Evolutionary conservation across 1,284 basidiomycete species (phyloP).

Genomic region (Cryptococcus hybrid): DNA sequence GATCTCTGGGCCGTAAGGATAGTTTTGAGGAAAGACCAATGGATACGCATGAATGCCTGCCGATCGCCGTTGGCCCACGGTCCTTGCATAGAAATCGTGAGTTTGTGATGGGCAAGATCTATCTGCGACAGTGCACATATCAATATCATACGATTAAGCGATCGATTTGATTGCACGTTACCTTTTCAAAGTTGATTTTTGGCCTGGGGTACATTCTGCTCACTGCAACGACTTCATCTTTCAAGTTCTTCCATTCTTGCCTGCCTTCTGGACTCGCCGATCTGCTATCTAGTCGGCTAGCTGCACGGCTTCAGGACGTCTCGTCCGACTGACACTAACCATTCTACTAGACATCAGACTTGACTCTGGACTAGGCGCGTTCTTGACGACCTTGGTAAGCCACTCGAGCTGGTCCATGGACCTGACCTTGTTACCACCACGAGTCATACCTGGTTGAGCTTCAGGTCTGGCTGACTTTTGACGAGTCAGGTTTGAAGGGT

Average conservation of each 20-base stretch:
- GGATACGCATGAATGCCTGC: slow-evolving; percentile 65
- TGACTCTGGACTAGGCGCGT: slow-evolving; percentile 26
- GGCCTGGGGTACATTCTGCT: slow-evolving; percentile 64
- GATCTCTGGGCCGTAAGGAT: slow-evolving; percentile 67
- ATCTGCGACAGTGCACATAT: slow-evolving; percentile 55
- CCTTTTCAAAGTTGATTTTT: slow-evolving; percentile 83
- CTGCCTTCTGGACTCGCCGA: slow-evolving; percentile 20
- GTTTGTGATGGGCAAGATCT: slow-evolving; percentile 73
- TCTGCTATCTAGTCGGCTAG: not conserved
- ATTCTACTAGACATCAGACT: slow-evolving; percentile 20
- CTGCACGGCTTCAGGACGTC: slow-evolving; percentile 3
- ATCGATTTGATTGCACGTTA: slow-evolving; percentile 34
- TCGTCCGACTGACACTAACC: slow-evolving; percentile 11
- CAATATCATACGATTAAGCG: not conserved
- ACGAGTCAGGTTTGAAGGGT: slow-evolving; percentile 34
- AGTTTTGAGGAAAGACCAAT: slow-evolving; percentile 81
- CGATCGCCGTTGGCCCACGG: slow-evolving; percentile 79
- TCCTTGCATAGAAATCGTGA: slow-evolving; percentile 81
- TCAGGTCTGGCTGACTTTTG: slow-evolving; percentile 32
- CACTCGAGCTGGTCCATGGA: slow-evolving; percentile 50
- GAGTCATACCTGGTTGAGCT: slow-evolving; percentile 41
- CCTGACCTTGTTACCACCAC: slow-evolving; percentile 35
- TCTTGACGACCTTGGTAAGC: slow-evolving; percentile 46
- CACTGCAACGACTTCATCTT: slow-evolving; percentile 81
- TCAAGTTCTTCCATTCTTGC: slow-evolving; percentile 57